Evolutionary conservation across 1,139 yeast species (phyloP).

Genomic region (Diutina pseudorugosa): DNA sequence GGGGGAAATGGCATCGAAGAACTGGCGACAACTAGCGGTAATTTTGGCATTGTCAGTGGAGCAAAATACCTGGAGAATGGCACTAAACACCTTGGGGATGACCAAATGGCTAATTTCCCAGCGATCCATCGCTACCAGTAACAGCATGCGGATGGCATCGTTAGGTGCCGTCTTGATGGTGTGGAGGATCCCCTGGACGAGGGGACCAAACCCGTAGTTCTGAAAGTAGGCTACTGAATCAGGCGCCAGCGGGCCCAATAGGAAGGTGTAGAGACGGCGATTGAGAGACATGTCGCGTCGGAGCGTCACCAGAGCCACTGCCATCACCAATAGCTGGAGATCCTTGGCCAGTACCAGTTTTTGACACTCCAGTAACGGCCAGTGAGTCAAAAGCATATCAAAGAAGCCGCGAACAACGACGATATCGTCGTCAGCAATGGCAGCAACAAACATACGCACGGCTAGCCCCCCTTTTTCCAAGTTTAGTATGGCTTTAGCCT

Average conservation of each 20-base stretch:
- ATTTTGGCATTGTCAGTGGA: background rate
- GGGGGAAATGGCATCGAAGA: conserved; percentile 1
- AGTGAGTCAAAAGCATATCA: conserved; percentile 58
- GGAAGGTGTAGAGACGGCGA: conserved; percentile 86
- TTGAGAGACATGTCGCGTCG: conserved; percentile 88
- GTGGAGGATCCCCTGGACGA: conserved; percentile 41
- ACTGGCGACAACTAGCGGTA: background rate
- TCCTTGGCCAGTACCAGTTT: conserved; percentile 38
- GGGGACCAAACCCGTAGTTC: conserved; percentile 36
- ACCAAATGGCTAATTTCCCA: conserved; percentile 84
- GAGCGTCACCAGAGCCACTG: conserved; percentile 58
- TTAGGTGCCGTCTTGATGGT: conserved; percentile 21
- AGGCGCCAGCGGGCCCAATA: conserved; percentile 53
- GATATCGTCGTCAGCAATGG: conserved; percentile 43
- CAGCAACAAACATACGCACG: conserved; percentile 59
- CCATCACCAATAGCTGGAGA: conserved; percentile 42
- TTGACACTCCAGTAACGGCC: conserved; percentile 52
- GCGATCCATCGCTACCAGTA: conserved; percentile 65
- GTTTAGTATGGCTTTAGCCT: background rate
- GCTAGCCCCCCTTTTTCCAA: conserved; percentile 12
- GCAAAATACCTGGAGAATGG: conserved; percentile 33
- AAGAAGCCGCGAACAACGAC: conserved; percentile 83
- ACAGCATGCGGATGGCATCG: conserved; percentile 49
- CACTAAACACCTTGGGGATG: conserved; percentile 58
- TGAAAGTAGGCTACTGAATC: conserved; percentile 45